Percentiles rank a stretch among this genome's conserved stretches.
phyloP scores from a whole-genome alignment of 108 stramenopile genomes.

The Seminavis robusta region DNA sequence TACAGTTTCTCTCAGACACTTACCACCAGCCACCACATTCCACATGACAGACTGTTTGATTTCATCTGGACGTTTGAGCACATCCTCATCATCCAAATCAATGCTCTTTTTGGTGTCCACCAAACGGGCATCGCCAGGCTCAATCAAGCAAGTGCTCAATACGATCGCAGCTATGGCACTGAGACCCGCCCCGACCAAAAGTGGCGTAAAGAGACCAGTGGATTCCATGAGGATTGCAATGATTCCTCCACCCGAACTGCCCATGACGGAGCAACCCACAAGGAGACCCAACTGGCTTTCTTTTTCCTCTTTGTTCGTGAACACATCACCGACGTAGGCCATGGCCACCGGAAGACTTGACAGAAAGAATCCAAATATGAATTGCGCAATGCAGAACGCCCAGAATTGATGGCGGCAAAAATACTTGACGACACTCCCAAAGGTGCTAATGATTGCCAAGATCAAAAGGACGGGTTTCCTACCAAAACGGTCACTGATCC shows the following conservation, averaged over 20 bases:
- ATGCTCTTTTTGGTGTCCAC: background rate
- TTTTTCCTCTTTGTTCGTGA: conserved; percentile 26
- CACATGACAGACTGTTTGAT: conserved; percentile 36
- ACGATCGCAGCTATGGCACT: conserved; percentile 18
- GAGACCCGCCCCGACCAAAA: conserved; percentile 38
- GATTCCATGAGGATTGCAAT: conserved; percentile 46
- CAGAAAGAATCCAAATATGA: conserved; percentile 40
- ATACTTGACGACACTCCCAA: conserved; percentile 39
- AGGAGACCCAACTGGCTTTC: conserved; percentile 34
- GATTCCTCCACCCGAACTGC: conserved; percentile 54
- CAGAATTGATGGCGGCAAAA: conserved; percentile 35
- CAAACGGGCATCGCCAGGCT: conserved; percentile 26
- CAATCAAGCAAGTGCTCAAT: conserved; percentile 26
- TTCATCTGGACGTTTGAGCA: conserved; percentile 20
- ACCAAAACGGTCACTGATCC: conserved; percentile 31
- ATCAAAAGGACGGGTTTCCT: conserved; percentile 26
- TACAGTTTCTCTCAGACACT: background rate
- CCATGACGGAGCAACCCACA: conserved; percentile 39
- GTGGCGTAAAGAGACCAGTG: conserved; percentile 39
- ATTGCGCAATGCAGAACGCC: conserved; percentile 36
- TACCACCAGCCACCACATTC: conserved; percentile 30
- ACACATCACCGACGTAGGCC: conserved; percentile 50
- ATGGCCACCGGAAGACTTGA: conserved; percentile 48
- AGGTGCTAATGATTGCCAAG: conserved; percentile 19
- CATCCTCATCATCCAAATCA: conserved; percentile 21